Evolutionary conservation across 2,329 filamentous ascomycete genomes (phyloP).

Genomic region (Exophiala calicioides): DNA sequence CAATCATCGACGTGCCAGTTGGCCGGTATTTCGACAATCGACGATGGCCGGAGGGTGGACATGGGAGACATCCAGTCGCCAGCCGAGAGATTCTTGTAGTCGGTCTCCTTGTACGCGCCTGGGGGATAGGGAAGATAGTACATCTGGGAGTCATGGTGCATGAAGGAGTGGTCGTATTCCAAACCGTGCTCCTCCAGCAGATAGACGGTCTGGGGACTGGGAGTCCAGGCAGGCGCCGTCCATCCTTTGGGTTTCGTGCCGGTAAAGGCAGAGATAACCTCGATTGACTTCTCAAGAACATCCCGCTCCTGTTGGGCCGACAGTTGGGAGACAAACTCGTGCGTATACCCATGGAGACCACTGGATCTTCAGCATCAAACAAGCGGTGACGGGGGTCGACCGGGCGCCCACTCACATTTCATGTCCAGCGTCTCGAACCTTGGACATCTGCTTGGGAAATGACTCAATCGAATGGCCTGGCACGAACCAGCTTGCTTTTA

Average conservation of each 20-base stretch:
- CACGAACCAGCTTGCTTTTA: conserved; percentile 60
- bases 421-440: conserved; percentile 45
- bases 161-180: conserved; percentile 51
- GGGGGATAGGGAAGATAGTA: conserved; percentile 25
- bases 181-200: conserved; percentile 46
- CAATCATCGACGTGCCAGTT: conserved; percentile 53
- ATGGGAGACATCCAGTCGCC: conserved; percentile 34
- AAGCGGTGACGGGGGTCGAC: conserved; percentile 11
- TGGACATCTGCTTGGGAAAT: conserved; percentile 52
- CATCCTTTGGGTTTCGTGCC: conserved; percentile 46
- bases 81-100: conserved; percentile 21
- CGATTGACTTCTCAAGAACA: conserved; percentile 42
- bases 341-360: conserved; percentile 49
- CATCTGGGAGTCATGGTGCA: conserved; percentile 48
- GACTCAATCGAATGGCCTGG: conserved; percentile 60
- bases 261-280: conserved; percentile 41
- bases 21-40: conserved; percentile 49
- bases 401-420: conserved; percentile 37
- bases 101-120: conserved; percentile 20
- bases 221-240: conserved; percentile 48
- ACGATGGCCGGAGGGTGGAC: conserved; percentile 43
- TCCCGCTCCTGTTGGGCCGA: conserved; percentile 39
- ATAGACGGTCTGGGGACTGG: conserved; percentile 38
- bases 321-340: conserved; percentile 41
- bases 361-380: conserved; percentile 32